phyloP scores from a whole-genome alignment of 768 basidiomycete species.

The Boletus pseudopeckii region DNA sequence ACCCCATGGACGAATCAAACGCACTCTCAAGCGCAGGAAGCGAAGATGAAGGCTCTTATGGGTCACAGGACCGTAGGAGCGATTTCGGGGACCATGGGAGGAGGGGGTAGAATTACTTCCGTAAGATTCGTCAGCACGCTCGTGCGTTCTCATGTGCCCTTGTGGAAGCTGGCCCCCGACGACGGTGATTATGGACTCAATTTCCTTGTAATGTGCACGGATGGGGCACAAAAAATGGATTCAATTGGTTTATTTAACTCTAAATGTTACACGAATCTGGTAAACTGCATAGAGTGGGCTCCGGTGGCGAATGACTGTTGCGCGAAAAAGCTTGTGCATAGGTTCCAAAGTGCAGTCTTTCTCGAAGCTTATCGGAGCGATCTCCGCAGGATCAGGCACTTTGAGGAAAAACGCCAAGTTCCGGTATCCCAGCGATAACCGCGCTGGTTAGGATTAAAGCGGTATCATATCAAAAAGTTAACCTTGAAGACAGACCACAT shows the following conservation, averaged over 20 bases:
- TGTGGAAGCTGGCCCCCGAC: slow-evolving; percentile 10
- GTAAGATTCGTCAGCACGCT: slow-evolving; percentile 19
- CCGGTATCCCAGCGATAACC: slow-evolving; percentile 18
- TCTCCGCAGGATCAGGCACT: slow-evolving; percentile 27
- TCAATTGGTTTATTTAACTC: slow-evolving; percentile 8
- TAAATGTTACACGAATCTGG: slow-evolving; percentile 12
- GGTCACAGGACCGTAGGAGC: slow-evolving; percentile 34
- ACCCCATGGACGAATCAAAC: slow-evolving; percentile 25
- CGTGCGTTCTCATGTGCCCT: slow-evolving; percentile 18
- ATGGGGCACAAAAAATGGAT: not conserved
- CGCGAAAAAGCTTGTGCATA: slow-evolving; percentile 2
- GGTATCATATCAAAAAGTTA: slow-evolving; percentile 23
- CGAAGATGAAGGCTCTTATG: slow-evolving; percentile 34
- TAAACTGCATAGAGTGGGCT: slow-evolving; percentile 7
- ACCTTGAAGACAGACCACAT: slow-evolving; percentile 23
- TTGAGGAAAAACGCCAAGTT: slow-evolving; percentile 1
- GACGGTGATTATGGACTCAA: slow-evolving; percentile 17
- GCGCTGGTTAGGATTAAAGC: slow-evolving; percentile 7
- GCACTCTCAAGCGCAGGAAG: slow-evolving; percentile 30
- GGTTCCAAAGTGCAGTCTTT: slow-evolving; percentile 1
- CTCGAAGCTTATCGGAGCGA: slow-evolving; percentile 28
- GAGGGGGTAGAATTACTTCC: slow-evolving; percentile 26
- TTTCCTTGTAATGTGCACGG: slow-evolving; percentile 16
- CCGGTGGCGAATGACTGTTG: not conserved
- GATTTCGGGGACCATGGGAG: slow-evolving; percentile 35